Evolutionary conservation across 306 rosid species (phyloP).

Genomic region (Vigna reflexopilosa): DNA sequence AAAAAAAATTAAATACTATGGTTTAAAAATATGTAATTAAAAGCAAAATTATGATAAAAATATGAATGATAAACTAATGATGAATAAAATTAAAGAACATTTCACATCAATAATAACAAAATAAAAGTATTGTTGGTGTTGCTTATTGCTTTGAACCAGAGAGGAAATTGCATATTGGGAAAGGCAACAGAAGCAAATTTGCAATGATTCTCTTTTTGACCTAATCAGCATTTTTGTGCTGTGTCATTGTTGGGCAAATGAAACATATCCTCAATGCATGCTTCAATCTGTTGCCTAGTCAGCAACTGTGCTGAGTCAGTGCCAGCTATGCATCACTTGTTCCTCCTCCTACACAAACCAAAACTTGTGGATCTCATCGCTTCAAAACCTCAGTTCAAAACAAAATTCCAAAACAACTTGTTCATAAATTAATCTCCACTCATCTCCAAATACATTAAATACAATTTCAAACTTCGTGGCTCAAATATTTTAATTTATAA

Average conservation of each 20-base stretch:
- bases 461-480: not conserved
- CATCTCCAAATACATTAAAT: not conserved
- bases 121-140: too few relatives aligned
- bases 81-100: too few relatives aligned
- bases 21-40: too few relatives aligned
- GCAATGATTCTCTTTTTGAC: not conserved
- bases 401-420: not conserved
- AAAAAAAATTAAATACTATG: too few relatives aligned
- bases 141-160: too few relatives aligned
- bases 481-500: not conserved
- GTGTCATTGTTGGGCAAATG: not conserved
- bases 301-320: slow-evolving; percentile 41
- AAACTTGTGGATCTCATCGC: slow-evolving; percentile 32
- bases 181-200: not conserved
- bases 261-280: slow-evolving; percentile 12
- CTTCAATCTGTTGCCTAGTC: slow-evolving; percentile 18
- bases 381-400: not conserved
- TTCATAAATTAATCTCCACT: slow-evolving; percentile 15
- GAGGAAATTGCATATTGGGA: not conserved
- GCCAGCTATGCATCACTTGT: slow-evolving; percentile 32
- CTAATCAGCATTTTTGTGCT: slow-evolving; percentile 21
- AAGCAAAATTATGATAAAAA: too few relatives aligned
- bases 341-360: not conserved
- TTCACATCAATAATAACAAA: too few relatives aligned
- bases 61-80: too few relatives aligned